A percentile compares a stretch with the other conserved stretches of the same genome.
Conservation (phyloP, 257 asterid species). For the Solanum chilense region DNA sequence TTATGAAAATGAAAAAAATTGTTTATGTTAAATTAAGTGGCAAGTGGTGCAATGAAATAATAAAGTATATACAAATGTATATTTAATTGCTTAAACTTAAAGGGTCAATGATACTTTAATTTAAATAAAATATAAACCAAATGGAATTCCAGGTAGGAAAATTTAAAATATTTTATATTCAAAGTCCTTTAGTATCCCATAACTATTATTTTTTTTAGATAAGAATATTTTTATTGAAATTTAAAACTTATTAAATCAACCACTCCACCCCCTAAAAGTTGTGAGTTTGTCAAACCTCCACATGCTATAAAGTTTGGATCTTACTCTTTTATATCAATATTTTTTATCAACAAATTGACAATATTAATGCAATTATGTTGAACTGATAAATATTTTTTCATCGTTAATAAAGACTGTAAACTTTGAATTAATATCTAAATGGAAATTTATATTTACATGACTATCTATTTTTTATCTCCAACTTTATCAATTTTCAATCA, state of each 20-base stretch:
- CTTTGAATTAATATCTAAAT: not conserved
- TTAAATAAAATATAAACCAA: not conserved
- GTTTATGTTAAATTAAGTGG: not conserved
- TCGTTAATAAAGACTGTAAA: not conserved
- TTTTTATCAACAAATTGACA: not conserved
- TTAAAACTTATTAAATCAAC: conserved; percentile 1
- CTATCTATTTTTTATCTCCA: too few relatives aligned
- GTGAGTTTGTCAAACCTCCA: conserved; percentile 35
- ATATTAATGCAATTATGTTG: not conserved
- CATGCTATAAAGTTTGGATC: conserved; percentile 22
- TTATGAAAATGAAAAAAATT: accelerated
- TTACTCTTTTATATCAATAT: not conserved
- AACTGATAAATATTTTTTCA: not conserved
- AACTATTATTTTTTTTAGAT: conserved; percentile 11
- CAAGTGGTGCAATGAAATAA: not conserved
- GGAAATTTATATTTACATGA: too few relatives aligned
- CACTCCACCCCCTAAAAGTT: conserved; percentile 14
- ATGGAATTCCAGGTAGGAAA: conserved; percentile 41
- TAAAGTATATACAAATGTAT: not conserved
- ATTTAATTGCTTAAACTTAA: not conserved
- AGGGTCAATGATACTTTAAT: not conserved
- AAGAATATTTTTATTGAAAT: not conserved
- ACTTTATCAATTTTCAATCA: not conserved
- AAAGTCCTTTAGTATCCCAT: conserved; percentile 2
- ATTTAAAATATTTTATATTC: conserved; percentile 13